Base-by-base conservation (phyloP, 2,329 filamentous ascomycete genomes). In the Thelonectria blattea region DNA sequence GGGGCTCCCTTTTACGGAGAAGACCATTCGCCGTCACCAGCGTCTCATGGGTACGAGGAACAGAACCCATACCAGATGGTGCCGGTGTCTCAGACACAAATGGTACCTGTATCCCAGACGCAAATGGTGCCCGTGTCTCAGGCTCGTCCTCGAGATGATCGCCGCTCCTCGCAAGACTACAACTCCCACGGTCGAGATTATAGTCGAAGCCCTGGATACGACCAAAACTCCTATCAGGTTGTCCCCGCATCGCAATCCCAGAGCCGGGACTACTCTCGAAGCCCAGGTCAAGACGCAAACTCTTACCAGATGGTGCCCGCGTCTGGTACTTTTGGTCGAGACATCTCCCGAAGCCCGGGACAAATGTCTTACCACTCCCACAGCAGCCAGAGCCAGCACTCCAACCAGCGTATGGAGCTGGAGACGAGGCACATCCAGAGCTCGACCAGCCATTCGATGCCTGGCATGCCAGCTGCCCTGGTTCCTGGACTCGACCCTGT, bases 401-500 rank as follows among this genome's bases (percentile, higher is more conserved):
- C 71, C 7, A 65, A 71, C 14, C 71, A 74, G 30, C 71, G 71
- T 4, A 71, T 66, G 53, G 80, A 82, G 22, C 58, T 76, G 37
- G 77, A 80, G 7, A 73, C 75, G 32, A 69, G 62, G 4, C 70
- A 73, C 42, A 65, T 68, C 30, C 73, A 75, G 5, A 70, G 62
- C 34, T 67, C 75, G 14, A 67, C 71, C 22, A 72, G 72, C 42
- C 82, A 84, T 68, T 75, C 71, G 4, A 64, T 82, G 18, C 80
- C 83, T 1, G 71, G 79, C 4, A 76, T 88, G 2, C 87, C 87
- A 5, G 72, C 84, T 2, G 85, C 85, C 3, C 75, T 89, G 20
- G 81, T 89, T 8, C 83, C 86, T n/a, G 86, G 86, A 3, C 78
- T 87, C 24, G 86, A 89, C 62, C 83, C 84, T 3, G 72, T 71